Conservation (phyloP, 1,139 yeast species). For the Saccharomyces hybrid region DNA sequence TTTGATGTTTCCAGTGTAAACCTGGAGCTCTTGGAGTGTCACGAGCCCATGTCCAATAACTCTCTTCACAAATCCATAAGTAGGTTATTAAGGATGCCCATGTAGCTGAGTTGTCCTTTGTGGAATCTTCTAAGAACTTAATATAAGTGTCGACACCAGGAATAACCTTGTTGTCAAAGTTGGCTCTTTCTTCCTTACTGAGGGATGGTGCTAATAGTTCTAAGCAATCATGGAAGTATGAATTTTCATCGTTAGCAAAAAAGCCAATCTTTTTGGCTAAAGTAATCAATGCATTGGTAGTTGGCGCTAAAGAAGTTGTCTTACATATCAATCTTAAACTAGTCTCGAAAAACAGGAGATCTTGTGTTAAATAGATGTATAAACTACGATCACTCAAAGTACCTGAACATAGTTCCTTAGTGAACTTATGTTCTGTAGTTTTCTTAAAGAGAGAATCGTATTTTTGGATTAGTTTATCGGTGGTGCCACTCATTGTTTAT, state of each 20-base stretch:
- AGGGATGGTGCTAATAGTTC: slow-evolving; percentile 26
- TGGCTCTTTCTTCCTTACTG: slow-evolving; percentile 16
- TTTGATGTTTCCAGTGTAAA: slow-evolving; percentile 41
- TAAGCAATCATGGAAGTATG: slow-evolving; percentile 38
- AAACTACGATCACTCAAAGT: slow-evolving; percentile 38
- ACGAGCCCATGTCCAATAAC: slow-evolving; percentile 48
- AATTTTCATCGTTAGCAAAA: slow-evolving; percentile 42
- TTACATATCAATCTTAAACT: slow-evolving; percentile 42
- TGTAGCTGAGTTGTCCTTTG: slow-evolving; percentile 27
- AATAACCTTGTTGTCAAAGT: slow-evolving; percentile 23
- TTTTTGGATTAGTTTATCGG: slow-evolving; percentile 22
- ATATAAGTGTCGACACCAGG: slow-evolving; percentile 38
- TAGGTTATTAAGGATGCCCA: slow-evolving; percentile 43
- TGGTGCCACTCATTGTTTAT: slow-evolving; percentile 13
- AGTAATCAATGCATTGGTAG: slow-evolving; percentile 33
- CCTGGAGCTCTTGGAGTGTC: slow-evolving; percentile 25
- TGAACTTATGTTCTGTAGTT: slow-evolving; percentile 39
- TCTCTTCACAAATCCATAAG: slow-evolving; percentile 43
- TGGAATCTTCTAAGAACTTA: slow-evolving; percentile 33
- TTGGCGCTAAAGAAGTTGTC: slow-evolving; percentile 40
- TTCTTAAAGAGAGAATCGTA: slow-evolving; percentile 25
- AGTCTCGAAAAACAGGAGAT: slow-evolving; percentile 40
- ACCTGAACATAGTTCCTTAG: slow-evolving; percentile 43
- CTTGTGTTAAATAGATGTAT: slow-evolving; percentile 43
- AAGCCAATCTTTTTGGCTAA: slow-evolving; percentile 48